Evolutionary conservation across 768 basidiomycete genomes (phyloP), one percentile per base, ranked within the genome.

Genomic region (Kwoniella newhampshirensis): DNA sequence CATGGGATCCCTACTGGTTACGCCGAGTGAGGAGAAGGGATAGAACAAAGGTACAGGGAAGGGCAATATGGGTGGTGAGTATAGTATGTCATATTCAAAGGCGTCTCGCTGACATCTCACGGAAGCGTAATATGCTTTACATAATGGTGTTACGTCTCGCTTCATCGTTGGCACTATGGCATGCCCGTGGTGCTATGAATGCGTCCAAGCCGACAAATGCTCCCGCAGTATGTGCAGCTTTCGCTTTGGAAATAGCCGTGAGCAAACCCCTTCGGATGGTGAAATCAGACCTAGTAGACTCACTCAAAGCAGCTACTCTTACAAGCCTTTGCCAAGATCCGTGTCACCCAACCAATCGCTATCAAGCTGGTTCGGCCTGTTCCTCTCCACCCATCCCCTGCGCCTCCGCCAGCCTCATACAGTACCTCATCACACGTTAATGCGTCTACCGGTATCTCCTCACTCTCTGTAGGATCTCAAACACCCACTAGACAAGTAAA

Each of bases 1-100:
- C 81, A 1, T 94, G 91, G 91, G 85, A 94, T 70, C 91, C 89
- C 12, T 87, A 87, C 18, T 91, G 90, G 74, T 47, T 63, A 76
- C 81, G 21, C 78, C 82, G 56, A 15, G 30, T 37, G 17, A 25
- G 59, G 28, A 53, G 52, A 18, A 51, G 59, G 15, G 39, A 51
- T 25, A 45, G 41, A 27, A 40, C 62, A 4, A 55, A 53, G 42
- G 53, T 68, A 1, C 40, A 36, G 3, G 70, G 71, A 4, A 51
- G 68, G 15, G 45, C 42, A 9, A 54, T 49, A 25, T 77, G 75
- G 72, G 53, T 65, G 8, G 75, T 76, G 40, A 44, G 73, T 62
- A 20, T 18, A 21, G 12, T 32, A 43, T 28, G 9, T 7, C 30
- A 26, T n/a, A 37, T 42, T 18, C 51, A 46, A 52, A 12, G 47